phyloP scores from a whole-genome alignment of 1,284 basidiomycete genomes.

The Heliocybe sulcata region DNA sequence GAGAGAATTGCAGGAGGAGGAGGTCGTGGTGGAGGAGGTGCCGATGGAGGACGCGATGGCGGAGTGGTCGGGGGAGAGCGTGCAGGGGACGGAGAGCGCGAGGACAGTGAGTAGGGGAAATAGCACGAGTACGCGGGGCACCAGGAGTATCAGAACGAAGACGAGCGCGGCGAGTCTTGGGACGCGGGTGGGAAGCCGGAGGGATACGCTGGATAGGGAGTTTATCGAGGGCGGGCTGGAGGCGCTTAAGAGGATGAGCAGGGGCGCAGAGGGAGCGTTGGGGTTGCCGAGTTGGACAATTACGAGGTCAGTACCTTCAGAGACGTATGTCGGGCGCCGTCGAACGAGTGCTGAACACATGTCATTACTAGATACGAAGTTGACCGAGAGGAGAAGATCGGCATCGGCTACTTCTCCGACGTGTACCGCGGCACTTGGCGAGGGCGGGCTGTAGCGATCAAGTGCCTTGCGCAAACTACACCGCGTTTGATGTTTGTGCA shows the following conservation, averaged over 20 bases:
- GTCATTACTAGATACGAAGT: conserved; percentile 43
- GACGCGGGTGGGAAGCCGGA: conserved; percentile 9
- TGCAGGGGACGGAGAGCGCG: not conserved
- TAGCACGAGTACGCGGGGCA: conserved; percentile 15
- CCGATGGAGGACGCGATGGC: not conserved
- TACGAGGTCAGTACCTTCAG: conserved; percentile 30
- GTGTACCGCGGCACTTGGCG: conserved; percentile 65
- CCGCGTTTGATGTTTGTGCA: conserved; percentile 27
- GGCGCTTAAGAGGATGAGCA: conserved; percentile 35
- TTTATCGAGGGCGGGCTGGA: conserved; percentile 44
- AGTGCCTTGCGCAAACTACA: conserved; percentile 30
- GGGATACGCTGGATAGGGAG: conserved; percentile 33
- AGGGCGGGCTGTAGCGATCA: conserved; percentile 46
- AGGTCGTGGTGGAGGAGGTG: not conserved
- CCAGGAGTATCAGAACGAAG: conserved; percentile 12
- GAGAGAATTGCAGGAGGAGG: not conserved
- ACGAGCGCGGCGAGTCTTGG: conserved; percentile 6
- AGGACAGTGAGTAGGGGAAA: conserved; percentile 3
- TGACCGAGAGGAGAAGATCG: conserved; percentile 54
- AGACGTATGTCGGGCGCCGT: too few species aligned
- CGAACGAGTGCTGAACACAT: conserved; percentile 3
- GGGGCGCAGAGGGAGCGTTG: conserved; percentile 20
- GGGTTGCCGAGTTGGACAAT: conserved; percentile 66
- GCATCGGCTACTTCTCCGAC: conserved; percentile 62
- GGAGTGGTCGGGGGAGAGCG: conserved; percentile 1